phyloP scores from a whole-genome alignment of 148 eudicot genomes.

The Beta vulgaris region DNA sequence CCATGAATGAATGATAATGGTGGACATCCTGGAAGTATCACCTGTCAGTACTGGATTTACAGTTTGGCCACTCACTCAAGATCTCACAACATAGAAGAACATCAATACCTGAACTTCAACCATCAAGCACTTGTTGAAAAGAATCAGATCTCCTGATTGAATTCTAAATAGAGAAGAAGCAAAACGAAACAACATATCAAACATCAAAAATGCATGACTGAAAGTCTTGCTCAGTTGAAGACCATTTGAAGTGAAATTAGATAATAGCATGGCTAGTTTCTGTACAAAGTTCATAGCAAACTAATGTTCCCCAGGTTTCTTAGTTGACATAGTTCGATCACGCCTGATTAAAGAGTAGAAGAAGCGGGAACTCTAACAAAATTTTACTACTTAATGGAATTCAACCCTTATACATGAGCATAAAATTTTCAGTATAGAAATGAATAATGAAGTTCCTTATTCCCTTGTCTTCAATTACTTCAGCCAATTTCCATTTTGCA shows the following conservation, averaged over 20 bases:
- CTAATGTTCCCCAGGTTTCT: background rate
- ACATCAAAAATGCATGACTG: background rate
- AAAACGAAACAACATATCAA: background rate
- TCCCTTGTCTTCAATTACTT: no score
- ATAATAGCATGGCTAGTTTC: background rate
- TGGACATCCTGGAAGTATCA: slow-evolving; percentile 50
- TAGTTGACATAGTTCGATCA: no score
- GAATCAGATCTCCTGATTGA: slow-evolving; percentile 53
- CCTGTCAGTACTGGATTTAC: background rate
- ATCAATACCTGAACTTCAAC: slow-evolving; percentile 66
- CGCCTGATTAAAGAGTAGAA: background rate
- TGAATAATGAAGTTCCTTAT: no score
- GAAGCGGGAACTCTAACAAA: no score
- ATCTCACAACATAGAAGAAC: background rate
- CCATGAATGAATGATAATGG: slow-evolving; percentile 59
- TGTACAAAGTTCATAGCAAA: background rate
- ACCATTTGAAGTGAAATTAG: background rate
- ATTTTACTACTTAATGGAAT: no score
- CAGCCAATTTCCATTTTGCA: no score
- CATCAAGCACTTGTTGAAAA: slow-evolving; percentile 74
- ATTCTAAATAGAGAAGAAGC: slow-evolving; percentile 39
- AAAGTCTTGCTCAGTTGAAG: background rate
- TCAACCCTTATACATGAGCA: no score
- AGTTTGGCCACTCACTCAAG: background rate
- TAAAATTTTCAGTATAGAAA: no score